Conservation (phyloP, 2,329 filamentous ascomycete species). For the Penicillium brevicompactum region DNA sequence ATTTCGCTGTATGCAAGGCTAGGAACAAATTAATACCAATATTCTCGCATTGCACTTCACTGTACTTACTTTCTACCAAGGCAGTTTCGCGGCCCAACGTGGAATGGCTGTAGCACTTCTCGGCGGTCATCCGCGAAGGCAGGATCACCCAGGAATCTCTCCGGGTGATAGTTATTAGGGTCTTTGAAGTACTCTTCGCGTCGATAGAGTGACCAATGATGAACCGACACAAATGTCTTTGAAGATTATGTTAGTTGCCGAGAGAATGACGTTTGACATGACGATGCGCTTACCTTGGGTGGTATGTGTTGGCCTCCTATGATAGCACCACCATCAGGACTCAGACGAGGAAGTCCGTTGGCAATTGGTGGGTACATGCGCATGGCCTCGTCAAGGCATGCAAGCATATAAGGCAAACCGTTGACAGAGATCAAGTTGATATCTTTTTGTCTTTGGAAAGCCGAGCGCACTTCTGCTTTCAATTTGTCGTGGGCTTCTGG, state of each 20-base stretch:
- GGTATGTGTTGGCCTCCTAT: slow-evolving; percentile 27
- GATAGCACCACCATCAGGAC: slow-evolving; percentile 18
- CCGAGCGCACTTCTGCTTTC: slow-evolving; percentile 42
- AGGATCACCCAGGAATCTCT: slow-evolving; percentile 38
- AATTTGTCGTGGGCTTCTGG: slow-evolving; percentile 35
- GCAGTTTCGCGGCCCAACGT: slow-evolving; percentile 53
- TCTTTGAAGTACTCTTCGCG: slow-evolving; percentile 49
- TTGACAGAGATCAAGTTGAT: slow-evolving; percentile 40
- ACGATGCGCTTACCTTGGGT: slow-evolving; percentile 14
- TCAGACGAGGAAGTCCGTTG: slow-evolving; percentile 23
- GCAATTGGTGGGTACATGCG: slow-evolving; percentile 44
- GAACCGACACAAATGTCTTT: slow-evolving; percentile 47
- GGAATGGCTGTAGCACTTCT: slow-evolving; percentile 53
- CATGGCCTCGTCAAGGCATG: slow-evolving; percentile 47
- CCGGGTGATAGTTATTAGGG: slow-evolving; percentile 50
- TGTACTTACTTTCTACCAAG: slow-evolving; percentile 52
- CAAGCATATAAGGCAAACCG: slow-evolving; percentile 43
- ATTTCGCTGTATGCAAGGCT: slow-evolving; percentile 56
- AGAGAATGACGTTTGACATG: background rate
- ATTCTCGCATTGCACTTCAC: too few species aligned
- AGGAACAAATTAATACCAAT: background rate
- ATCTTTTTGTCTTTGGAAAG: slow-evolving; percentile 40
- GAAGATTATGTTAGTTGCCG: background rate
- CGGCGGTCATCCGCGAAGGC: slow-evolving; percentile 46
- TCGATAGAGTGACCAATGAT: slow-evolving; percentile 51